Base-by-base conservation (phyloP, 768 basidiomycete genomes). In the Crepidotus variabilis region DNA sequence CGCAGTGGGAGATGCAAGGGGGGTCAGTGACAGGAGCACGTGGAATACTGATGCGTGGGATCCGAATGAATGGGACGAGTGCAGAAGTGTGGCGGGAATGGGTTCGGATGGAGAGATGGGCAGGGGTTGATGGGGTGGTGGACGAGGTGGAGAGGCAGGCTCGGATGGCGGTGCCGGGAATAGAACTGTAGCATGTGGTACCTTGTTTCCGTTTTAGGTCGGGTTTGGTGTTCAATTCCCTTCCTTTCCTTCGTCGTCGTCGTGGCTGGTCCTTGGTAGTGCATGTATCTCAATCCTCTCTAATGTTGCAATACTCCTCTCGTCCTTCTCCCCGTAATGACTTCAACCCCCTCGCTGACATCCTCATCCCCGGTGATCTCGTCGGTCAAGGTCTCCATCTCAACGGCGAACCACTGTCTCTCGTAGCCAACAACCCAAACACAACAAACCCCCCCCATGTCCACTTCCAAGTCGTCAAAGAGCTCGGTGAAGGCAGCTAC, bases 401-500 rank as follows among this genome's bases (percentile, higher is more conserved):
- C 21, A 88, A 87, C 61, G 88, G 83, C 47, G 84, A 93, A 69
- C 65, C 65, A 34, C 81, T 92, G 47, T 76, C 79, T 55, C 78
- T 85, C 52, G 83, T 89, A 50, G 78, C 80, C 21, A 71, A 77
- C 57, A 71, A 71, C 60, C 65, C 71, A 1, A 68, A 65, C 28
- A 61, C 68, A 22, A 67, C 70, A 21, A 65, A 66, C 58, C 76
- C 77, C 55, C 83, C 84, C 18, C 86, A 85, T 14, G 75, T 70
- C 20, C 84, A 86, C 61, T 93, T 95, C 58, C 82, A 93, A 75
- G 93, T 98, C 69, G 82, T 95, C 62, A 78, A 90, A 55, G 84
- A 84, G 60, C 83, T 96, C 52, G 94, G 94, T 50, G 86, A 90
- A 0, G 94, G 94, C 63, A 90, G 87, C 59, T 97, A 96, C 68